Conservation (phyloP, 2,329 filamentous ascomycete species). For the Hirsutella rhossiliensis region DNA sequence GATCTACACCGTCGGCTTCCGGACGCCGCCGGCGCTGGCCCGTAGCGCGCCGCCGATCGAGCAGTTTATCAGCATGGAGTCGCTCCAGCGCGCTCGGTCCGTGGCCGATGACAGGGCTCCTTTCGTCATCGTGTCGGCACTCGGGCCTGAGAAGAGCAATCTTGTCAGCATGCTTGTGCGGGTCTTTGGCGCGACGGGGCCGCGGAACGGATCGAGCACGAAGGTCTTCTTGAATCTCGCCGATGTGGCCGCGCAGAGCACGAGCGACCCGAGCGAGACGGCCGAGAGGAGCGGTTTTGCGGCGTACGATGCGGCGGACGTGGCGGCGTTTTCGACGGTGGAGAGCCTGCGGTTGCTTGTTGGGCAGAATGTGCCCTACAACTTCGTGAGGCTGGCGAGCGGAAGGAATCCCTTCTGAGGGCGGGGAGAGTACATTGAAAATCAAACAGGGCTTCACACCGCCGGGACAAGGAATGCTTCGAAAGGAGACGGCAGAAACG, state of each 20-base stretch:
- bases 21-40: slow-evolving; percentile 48
- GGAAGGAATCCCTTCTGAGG: slow-evolving; percentile 35
- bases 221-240: slow-evolving; percentile 74
- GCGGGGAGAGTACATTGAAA: background rate
- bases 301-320: slow-evolving; percentile 67
- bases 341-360: slow-evolving; percentile 68
- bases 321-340: slow-evolving; percentile 73
- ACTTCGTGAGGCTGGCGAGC: slow-evolving; percentile 67
- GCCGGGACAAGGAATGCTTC: too few relatives aligned
- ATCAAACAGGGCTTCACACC: too few relatives aligned
- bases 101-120: slow-evolving; percentile 45
- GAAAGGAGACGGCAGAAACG: background rate
- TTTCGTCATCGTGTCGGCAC: slow-evolving; percentile 69
- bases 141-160: slow-evolving; percentile 66
- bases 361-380: slow-evolving; percentile 78
- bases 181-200: slow-evolving; percentile 43
- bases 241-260: slow-evolving; percentile 39
- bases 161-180: slow-evolving; percentile 68
- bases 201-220: slow-evolving; percentile 22
- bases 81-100: slow-evolving; percentile 38
- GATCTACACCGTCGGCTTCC: slow-evolving; percentile 77
- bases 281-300: slow-evolving; percentile 68
- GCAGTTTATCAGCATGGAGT: slow-evolving; percentile 66
- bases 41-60: slow-evolving; percentile 56
- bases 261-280: slow-evolving; percentile 53